Conservation (phyloP, 2,329 filamentous ascomycete species). For the Aspergillus vadensis region DNA sequence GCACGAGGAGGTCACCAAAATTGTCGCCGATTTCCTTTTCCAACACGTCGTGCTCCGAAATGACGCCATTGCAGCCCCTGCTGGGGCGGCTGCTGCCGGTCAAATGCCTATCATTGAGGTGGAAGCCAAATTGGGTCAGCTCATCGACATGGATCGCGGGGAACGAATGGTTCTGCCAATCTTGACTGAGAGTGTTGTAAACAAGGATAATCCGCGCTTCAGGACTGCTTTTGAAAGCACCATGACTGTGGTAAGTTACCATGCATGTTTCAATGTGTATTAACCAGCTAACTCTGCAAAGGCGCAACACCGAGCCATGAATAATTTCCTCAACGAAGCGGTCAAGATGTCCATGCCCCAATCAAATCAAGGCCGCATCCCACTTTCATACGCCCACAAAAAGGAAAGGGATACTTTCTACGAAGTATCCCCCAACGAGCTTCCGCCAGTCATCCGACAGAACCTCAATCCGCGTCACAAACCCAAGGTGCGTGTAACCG, state of each 20-base stretch:
- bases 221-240: conserved; percentile 76
- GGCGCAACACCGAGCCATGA: conserved; percentile 79
- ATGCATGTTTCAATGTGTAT: not conserved
- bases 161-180: conserved; percentile 69
- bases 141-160: conserved; percentile 73
- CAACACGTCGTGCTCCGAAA: conserved; percentile 67
- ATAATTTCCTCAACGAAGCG: conserved; percentile 78
- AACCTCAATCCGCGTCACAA: conserved; percentile 61
- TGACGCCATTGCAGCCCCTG: conserved; percentile 59
- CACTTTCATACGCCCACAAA: conserved; percentile 76
- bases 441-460: conserved; percentile 66
- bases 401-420: conserved; percentile 83
- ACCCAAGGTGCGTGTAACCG: conserved; percentile 72
- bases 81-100: conserved; percentile 59
- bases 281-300: conserved; percentile 38
- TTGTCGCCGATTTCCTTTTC: conserved; percentile 80
- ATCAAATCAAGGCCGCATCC: conserved; percentile 39
- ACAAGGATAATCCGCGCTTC: conserved; percentile 53
- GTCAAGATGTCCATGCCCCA: conserved; percentile 53
- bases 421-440: conserved; percentile 64
- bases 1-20: conserved; percentile 71
- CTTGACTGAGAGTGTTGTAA: conserved; percentile 69
- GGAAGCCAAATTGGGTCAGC: conserved; percentile 86
- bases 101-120: conserved; percentile 80
- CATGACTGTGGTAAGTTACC: conserved; percentile 76